phyloP scores from a whole-genome alignment of 2,329 filamentous ascomycete species.

The Penicillium sp. region DNA sequence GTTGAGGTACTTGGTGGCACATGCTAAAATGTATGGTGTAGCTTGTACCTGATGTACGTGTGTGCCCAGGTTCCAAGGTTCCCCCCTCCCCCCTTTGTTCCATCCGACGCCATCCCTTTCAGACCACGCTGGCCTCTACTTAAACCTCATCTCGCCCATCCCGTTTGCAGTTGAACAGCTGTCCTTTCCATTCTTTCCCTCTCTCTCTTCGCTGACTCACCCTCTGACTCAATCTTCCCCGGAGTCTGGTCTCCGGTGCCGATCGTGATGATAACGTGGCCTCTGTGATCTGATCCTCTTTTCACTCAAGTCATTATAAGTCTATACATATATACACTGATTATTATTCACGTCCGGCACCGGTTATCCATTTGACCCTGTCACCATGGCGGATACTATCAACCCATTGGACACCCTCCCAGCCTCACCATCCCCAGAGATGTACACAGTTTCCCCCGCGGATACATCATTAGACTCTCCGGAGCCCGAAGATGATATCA shows the following conservation, averaged over 20 bases:
- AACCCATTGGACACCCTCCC: constrained; percentile 34
- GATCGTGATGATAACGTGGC: constrained; percentile 41
- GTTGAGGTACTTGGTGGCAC: not conserved
- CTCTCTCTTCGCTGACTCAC: constrained; percentile 16
- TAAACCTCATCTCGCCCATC: constrained; percentile 24
- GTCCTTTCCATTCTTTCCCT: constrained; percentile 30
- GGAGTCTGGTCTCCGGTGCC: constrained; percentile 28
- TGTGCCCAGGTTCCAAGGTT: not conserved
- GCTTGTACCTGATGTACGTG: constrained; percentile 1
- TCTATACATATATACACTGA: constrained; percentile 1
- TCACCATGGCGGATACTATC: constrained; percentile 35
- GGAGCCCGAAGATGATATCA: constrained; percentile 21
- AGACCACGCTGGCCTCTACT: constrained; percentile 45
- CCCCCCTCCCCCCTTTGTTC: not conserved
- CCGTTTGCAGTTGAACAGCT: constrained; percentile 29
- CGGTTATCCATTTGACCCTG: constrained; percentile 15
- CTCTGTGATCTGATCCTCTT: constrained; percentile 13
- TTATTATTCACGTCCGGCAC: constrained; percentile 16
- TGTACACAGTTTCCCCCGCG: constrained; percentile 42
- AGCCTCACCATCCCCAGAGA: constrained; percentile 31
- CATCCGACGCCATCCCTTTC: constrained; percentile 17
- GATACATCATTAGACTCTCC: constrained; percentile 39
- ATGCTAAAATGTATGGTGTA: constrained; percentile 3
- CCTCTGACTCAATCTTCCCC: constrained; percentile 15
- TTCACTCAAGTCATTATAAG: constrained; percentile 7